phyloP scores from a whole-genome alignment of 2,329 filamentous ascomycete genomes.

The Arthrobotrys conoides region DNA sequence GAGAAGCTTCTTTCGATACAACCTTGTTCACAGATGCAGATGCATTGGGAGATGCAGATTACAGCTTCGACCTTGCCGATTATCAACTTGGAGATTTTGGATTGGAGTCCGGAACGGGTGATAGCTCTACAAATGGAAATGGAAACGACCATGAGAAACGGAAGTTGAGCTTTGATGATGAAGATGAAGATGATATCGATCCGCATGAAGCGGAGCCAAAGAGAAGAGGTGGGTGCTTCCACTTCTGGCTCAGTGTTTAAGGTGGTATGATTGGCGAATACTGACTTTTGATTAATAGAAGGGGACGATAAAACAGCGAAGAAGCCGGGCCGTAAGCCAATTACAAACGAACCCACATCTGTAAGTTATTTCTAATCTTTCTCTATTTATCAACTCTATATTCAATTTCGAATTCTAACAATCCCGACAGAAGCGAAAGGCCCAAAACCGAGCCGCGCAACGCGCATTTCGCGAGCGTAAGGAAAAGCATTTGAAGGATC shows the following conservation, averaged over 20 bases:
- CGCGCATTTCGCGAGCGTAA: slow-evolving; percentile 94
- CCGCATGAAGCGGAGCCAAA: slow-evolving; percentile 64
- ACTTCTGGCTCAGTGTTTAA: slow-evolving; percentile 57
- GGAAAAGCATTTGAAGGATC: slow-evolving; percentile 88
- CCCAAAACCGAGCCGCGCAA: slow-evolving; percentile 92
- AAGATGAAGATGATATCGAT: slow-evolving; percentile 63
- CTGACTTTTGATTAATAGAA: slow-evolving; percentile 76
- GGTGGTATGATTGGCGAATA: slow-evolving; percentile 52
- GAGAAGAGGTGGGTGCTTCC: slow-evolving; percentile 64
- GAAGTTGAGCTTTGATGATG: slow-evolving; percentile 67
- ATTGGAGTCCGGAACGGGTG: slow-evolving; percentile 66
- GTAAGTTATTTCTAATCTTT: slow-evolving; percentile 73
- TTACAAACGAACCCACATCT: slow-evolving; percentile 94
- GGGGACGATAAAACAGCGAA: slow-evolving; percentile 89
- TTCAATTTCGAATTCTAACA: slow-evolving; percentile 63
- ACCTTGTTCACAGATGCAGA: slow-evolving; percentile 60
- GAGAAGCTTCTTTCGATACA: slow-evolving; percentile 62
- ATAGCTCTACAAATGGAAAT: slow-evolving; percentile 65
- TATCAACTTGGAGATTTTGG: slow-evolving; percentile 88
- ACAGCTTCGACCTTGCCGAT: slow-evolving; percentile 80
- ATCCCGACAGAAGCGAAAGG: slow-evolving; percentile 84
- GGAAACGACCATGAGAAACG: slow-evolving; percentile 75
- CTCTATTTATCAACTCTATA: slow-evolving; percentile 9
- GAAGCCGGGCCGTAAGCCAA: slow-evolving; percentile 95
- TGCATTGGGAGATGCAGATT: slow-evolving; percentile 76